These are phyloP conservation scores for Narthecium ossifragum DNA, from an alignment of 106 monocot species.

Conservation along the genomic window DNA sequence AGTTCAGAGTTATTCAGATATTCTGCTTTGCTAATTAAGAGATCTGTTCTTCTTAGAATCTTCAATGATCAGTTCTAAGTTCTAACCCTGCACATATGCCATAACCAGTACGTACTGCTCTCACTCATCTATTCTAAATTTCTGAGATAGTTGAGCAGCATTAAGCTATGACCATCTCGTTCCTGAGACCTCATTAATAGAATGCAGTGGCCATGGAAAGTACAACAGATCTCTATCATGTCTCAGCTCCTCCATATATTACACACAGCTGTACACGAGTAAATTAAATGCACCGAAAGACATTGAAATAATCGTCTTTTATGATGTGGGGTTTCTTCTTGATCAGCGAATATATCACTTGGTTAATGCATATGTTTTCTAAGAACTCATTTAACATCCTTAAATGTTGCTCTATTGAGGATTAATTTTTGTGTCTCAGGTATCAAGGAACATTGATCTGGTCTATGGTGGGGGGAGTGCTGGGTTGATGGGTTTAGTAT, in stretches of 20 bases:
- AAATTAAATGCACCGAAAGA: too few relatives aligned
- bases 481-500: conserved; percentile 61
- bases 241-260: too few relatives aligned
- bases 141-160: neutral
- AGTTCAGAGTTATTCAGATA: neutral
- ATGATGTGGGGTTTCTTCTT: neutral
- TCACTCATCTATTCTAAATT: neutral
- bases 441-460: conserved; percentile 61
- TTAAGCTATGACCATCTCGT: neutral
- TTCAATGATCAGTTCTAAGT: neutral
- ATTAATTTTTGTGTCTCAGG: conserved; percentile 16
- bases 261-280: too few relatives aligned
- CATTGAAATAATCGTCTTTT: too few relatives aligned
- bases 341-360: neutral
- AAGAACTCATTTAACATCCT: neutral
- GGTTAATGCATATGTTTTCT: neutral
- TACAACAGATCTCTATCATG: neutral
- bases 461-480: conserved; percentile 70
- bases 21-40: neutral
- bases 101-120: neutral
- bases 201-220: neutral
- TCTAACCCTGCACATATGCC: neutral
- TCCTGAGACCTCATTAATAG: neutral
- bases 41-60: neutral
- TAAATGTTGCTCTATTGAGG: neutral